Evolutionary conservation across 2,329 filamentous ascomycete genomes (phyloP).

Genomic region (Coniochaeta prunicola): DNA sequence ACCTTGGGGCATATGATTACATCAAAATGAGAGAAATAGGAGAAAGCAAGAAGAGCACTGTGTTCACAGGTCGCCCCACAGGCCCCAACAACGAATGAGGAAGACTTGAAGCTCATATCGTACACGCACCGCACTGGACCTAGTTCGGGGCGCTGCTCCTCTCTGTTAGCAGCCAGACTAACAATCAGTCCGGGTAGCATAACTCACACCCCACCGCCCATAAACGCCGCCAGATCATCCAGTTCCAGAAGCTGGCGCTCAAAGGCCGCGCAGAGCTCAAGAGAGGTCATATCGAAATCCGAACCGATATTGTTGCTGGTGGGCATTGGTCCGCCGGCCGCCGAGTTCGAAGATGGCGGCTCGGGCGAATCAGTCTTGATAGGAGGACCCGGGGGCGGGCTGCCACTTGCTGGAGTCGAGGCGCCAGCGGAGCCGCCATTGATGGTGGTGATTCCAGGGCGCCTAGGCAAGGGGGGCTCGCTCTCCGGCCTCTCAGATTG

Average conservation of each 20-base stretch:
- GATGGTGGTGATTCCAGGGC: slow-evolving; percentile 50
- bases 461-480: slow-evolving; percentile 44
- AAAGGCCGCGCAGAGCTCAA: slow-evolving; percentile 51
- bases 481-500: slow-evolving; percentile 39
- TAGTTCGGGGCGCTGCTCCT: slow-evolving; percentile 1
- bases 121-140: not conserved
- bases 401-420: slow-evolving; percentile 38
- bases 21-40: not conserved
- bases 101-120: not conserved
- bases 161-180: slow-evolving; percentile 2
- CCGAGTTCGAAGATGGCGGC: slow-evolving; percentile 16
- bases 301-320: slow-evolving; percentile 10
- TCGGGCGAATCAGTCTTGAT: slow-evolving; percentile 25
- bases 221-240: slow-evolving; percentile 54
- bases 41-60: not conserved
- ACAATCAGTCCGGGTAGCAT: slow-evolving; percentile 2
- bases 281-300: slow-evolving; percentile 47
- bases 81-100: not conserved
- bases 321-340: slow-evolving; percentile 13
- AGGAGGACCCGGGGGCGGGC: slow-evolving; percentile 22
- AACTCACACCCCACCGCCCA: slow-evolving; percentile 51
- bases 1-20: not conserved
- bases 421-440: slow-evolving; percentile 47
- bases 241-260: slow-evolving; percentile 53
- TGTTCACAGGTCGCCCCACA: not conserved